Evolutionary conservation across 2,329 filamentous ascomycete species (phyloP).

Genomic region (Dothideomycetidae sp.): DNA sequence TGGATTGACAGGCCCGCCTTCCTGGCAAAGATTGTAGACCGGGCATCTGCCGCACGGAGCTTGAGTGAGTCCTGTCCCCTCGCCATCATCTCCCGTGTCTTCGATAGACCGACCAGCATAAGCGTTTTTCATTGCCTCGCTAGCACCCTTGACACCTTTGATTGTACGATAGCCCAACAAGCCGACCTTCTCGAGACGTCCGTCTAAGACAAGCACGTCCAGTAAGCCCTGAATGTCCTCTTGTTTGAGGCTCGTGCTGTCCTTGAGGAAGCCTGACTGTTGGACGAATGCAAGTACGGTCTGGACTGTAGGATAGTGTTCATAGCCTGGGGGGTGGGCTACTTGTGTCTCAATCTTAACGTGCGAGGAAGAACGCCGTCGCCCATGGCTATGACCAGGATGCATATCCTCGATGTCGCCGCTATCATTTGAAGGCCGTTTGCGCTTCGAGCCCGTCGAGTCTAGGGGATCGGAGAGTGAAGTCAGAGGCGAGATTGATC

Average conservation of each 20-base stretch:
- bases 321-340: conserved; percentile 23
- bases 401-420: conserved; percentile 22
- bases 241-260: conserved; percentile 40
- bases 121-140: conserved; percentile 11
- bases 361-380: no score
- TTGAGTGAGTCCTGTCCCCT: conserved; percentile 65
- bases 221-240: conserved; percentile 73
- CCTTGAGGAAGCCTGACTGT: conserved; percentile 53
- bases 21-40: conserved; percentile 82
- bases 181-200: conserved; percentile 54
- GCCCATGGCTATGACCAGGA: conserved; percentile 18
- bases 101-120: conserved; percentile 12
- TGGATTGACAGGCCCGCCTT: conserved; percentile 79
- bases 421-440: conserved; percentile 14
- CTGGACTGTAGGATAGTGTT: conserved; percentile 63
- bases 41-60: conserved; percentile 84
- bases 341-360: conserved; percentile 17
- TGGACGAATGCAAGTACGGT: conserved; percentile 66
- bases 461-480: not conserved
- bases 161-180: conserved; percentile 35
- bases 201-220: conserved; percentile 79
- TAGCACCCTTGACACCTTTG: conserved; percentile 19
- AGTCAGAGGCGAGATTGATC: conserved; percentile 4
- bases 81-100: conserved; percentile 30
- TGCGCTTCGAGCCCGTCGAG: conserved; percentile 18